Evolutionary conservation across 1,139 yeast genomes (phyloP), one percentile per base, ranked within the genome.

Genomic region (Yamadazyma friedrichii): DNA sequence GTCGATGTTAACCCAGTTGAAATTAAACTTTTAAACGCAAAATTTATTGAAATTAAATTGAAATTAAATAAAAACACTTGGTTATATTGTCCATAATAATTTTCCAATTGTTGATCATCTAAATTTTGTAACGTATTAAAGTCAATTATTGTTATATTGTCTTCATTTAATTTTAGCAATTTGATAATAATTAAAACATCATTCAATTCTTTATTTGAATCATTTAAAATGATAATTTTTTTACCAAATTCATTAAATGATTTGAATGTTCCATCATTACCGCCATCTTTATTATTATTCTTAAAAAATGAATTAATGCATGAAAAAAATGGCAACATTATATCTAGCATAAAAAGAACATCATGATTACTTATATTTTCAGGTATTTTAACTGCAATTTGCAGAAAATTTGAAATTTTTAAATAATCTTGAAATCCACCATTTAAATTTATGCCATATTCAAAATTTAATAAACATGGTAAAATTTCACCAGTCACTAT

Each of bases 371-470:
- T 64, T 11, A 68, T 55, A 39, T 54, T 56, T 3, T 48, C 50
- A 1, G 74, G 73, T 1, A 69, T 48, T 15, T 51, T 50, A 3
- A 69, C 46, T 31, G 67, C 50, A 6, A 61, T 49, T 27, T 59
- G 50, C 25, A 47, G 45, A 0, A 72, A 65, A 28, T 55, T 48
- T 10, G 52, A 47, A 6, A 70, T 56, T 35, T 59, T 59, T 13
- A 70, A 45, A 43, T 50, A 64, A 38, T 67, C 74, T 45, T 70
- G 75, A 17, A 70, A 49, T 1, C 76, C 76, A 3, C 76, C 76
- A 41, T 69, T 67, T 6, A 70, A 40, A 36, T 64, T 64, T 8
- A 46, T 44, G 1, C 76, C 76, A 48, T 65, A 64, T n/a, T 57
- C 59, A 45, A 61, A 54, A 31, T 51, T 47, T 16, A 49, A 47